Evolutionary conservation across 2,329 filamentous ascomycete genomes (phyloP).

Genomic region (Alternaria gansuensis): DNA sequence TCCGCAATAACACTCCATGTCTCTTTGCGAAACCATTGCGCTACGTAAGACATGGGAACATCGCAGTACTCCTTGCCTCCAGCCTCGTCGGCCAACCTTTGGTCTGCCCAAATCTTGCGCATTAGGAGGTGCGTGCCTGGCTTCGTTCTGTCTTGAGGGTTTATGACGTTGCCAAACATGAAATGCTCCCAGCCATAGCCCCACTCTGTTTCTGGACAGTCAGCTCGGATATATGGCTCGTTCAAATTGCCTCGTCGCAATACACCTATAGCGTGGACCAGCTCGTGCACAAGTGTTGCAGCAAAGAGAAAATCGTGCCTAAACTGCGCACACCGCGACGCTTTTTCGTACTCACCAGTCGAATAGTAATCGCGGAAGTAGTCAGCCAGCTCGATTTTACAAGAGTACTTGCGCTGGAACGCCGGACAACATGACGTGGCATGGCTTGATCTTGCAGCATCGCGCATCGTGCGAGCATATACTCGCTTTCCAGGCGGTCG

Average conservation of each 20-base stretch:
- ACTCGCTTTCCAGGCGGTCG: slow-evolving; percentile 21
- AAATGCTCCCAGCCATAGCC: slow-evolving; percentile 52
- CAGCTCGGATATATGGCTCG: slow-evolving; percentile 39
- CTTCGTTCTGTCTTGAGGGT: slow-evolving; percentile 37
- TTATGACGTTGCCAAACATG: slow-evolving; percentile 48
- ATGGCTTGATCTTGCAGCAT: slow-evolving; percentile 16
- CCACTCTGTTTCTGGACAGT: slow-evolving; percentile 44
- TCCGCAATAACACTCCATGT: slow-evolving; percentile 42
- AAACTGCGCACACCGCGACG: slow-evolving; percentile 40
- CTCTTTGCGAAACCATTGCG: slow-evolving; percentile 49
- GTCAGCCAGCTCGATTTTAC: slow-evolving; percentile 38
- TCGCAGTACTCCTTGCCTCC: slow-evolving; percentile 45
- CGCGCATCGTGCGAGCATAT: slow-evolving; percentile 36
- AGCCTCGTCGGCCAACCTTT: slow-evolving; percentile 16
- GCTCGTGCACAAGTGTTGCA: slow-evolving; percentile 45
- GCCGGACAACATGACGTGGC: slow-evolving; percentile 19
- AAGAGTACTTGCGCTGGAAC: slow-evolving; percentile 26
- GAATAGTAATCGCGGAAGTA: slow-evolving; percentile 33
- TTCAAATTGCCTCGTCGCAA: slow-evolving; percentile 40
- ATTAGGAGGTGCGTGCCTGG: slow-evolving; percentile 37
- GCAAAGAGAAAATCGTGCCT: slow-evolving; percentile 50
- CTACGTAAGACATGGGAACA: slow-evolving; percentile 47
- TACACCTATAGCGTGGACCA: slow-evolving; percentile 48
- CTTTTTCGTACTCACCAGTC: slow-evolving; percentile 30
- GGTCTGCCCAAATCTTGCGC: slow-evolving; percentile 42